Evolutionary conservation across 805 yeast genomes (phyloP).

Genomic region (Yamadazyma takamatsuzukensis): DNA sequence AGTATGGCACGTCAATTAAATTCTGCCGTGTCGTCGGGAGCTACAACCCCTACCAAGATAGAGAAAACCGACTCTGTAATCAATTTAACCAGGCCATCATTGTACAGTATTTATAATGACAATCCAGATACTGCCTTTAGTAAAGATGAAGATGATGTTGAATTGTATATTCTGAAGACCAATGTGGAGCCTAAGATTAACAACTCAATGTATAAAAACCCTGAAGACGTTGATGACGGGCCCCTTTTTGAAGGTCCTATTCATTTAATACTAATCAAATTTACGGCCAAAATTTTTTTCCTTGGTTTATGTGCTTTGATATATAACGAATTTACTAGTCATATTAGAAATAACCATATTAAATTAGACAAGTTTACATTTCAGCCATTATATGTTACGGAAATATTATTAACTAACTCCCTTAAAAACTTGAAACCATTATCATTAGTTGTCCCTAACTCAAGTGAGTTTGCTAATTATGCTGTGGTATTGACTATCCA

Average conservation of each 20-base stretch:
- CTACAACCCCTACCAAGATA: slow-evolving; percentile 20
- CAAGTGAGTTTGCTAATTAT: slow-evolving; percentile 6
- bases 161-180: slow-evolving; percentile 8
- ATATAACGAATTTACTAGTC: slow-evolving; percentile 50
- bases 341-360: slow-evolving; percentile 49
- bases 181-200: not conserved
- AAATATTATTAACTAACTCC: slow-evolving; percentile 22
- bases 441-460: slow-evolving; percentile 1
- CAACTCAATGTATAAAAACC: not conserved
- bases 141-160: slow-evolving; percentile 19
- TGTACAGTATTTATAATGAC: slow-evolving; percentile 49
- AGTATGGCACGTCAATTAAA: not conserved
- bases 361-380: slow-evolving; percentile 35
- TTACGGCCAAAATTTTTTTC: slow-evolving; percentile 17
- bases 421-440: slow-evolving; percentile 20
- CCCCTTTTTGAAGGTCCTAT: slow-evolving; percentile 6
- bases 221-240: not conserved
- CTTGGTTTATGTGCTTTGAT: slow-evolving; percentile 47
- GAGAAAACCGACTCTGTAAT: slow-evolving; percentile 39
- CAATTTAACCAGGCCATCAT: slow-evolving; percentile 48
- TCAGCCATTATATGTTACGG: slow-evolving; percentile 38
- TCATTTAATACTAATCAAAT: slow-evolving; percentile 3
- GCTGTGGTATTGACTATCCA: slow-evolving; percentile 35
- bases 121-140: slow-evolving; percentile 35
- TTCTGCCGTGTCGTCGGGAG: slow-evolving; percentile 11